Evolutionary conservation across 75 land plant genomes (phyloP), one percentile per base, ranked within the genome.

Genomic region (Larix kaempferi): DNA sequence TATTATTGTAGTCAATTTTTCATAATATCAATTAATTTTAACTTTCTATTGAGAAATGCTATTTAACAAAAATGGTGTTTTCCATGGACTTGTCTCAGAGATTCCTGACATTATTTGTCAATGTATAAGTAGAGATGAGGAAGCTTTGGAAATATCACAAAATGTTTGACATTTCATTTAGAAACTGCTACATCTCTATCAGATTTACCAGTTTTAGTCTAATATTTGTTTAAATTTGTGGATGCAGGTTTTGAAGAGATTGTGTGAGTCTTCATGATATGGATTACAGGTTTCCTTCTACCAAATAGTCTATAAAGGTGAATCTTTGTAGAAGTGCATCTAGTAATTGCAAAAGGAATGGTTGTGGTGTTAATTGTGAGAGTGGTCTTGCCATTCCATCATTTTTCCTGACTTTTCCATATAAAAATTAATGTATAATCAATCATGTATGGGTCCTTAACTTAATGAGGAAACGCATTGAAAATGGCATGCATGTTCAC

Each of bases 81-180:
- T 81, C 35, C 85, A 95, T 94, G 87, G 71, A 17, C 82, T 84
- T 57, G 77, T 94, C 78, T 78, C 87, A 75, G 92, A 96, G 69
- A 83, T 96, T 74, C 92, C 85, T 73, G 93, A 92, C 21, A 89
- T 94, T 67, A 85, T 96, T 54, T 81, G 85, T 1, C 90, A 86
- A 82, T 90, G 89, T 78, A 67, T 88, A n/a, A 92, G 87, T 83
- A 83, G 95, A 72, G 98, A 96, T 76, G 95, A 96, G 76, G 95
- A 92, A 80, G 95, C 98, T 10, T 72, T 96, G 56, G 93, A 93
- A 73, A 88, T 96, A 58, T 89, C 99, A 39, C 95, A 92, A 67
- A 96, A 90, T 95, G 97, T 95, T 52, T 67, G 59, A 22, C 64
- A 17, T 54, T 35, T 39, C 17, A 27, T 3, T 75, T 55, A 17